A percentile compares a stretch with the other conserved stretches of the same genome.
Conservation (phyloP, 129 eudicot genomes). For the Flaveria bidentis region DNA sequence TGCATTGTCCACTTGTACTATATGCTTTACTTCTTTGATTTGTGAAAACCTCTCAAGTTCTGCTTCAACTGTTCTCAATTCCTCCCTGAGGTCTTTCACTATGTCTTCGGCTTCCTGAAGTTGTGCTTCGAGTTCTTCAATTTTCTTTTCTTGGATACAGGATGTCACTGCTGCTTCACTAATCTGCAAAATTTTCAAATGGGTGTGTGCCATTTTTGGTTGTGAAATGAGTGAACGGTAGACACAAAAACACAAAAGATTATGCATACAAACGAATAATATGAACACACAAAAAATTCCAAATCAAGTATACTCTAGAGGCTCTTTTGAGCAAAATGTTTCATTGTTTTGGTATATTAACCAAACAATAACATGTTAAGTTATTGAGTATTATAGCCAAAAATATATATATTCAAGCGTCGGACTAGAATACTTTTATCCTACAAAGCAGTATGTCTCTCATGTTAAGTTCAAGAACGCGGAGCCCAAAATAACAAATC, state of each 20-base stretch:
- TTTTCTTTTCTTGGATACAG: conserved; percentile 62
- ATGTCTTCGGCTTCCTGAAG: conserved; percentile 95
- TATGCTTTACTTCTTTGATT: conserved; percentile 38
- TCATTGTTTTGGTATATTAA: not conserved
- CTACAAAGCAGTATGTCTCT: no score
- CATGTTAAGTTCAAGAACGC: no score
- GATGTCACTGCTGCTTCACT: conserved; percentile 66
- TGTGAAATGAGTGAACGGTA: conserved; percentile 3
- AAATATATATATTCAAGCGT: no score
- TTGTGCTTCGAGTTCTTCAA: conserved; percentile 93
- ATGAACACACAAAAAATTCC: not conserved
- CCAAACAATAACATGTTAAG: no score
- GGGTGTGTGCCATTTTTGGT: not conserved
- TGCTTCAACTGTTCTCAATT: conserved; percentile 58
- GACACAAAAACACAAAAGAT: not conserved
- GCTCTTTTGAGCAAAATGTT: not conserved
- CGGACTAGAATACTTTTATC: no score
- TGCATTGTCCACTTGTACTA: conserved; percentile 29
- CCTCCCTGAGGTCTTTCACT: conserved; percentile 82
- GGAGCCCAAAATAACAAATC: no score
- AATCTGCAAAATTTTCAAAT: conserved; percentile 43
- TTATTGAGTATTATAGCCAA: not conserved
- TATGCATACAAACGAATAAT: not conserved
- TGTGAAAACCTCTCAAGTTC: conserved; percentile 50
- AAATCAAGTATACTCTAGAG: not conserved